Conservation (phyloP, 1,284 basidiomycete genomes). For the Fomitopsis betulina region DNA sequence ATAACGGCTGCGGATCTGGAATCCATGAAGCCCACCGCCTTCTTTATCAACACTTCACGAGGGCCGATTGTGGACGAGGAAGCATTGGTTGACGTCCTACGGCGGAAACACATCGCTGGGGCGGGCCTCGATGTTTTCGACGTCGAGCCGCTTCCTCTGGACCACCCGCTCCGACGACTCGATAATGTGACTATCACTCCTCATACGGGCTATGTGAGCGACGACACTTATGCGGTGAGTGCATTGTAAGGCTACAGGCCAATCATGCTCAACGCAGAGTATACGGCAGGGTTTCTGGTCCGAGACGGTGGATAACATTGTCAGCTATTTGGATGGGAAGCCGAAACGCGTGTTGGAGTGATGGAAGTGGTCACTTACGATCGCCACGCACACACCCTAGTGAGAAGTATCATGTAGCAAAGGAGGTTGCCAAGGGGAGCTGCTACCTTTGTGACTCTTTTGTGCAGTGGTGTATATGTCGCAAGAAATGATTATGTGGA, state of each 20-base stretch:
- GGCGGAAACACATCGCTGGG: slow-evolving; percentile 44
- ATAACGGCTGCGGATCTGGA: slow-evolving; percentile 43
- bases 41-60: slow-evolving; percentile 61
- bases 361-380: too few species aligned
- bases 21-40: slow-evolving; percentile 48
- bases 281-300: slow-evolving; percentile 28
- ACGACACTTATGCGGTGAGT: slow-evolving; percentile 44
- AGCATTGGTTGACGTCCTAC: slow-evolving; percentile 45
- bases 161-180: slow-evolving; percentile 47
- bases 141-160: slow-evolving; percentile 53
- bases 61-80: slow-evolving; percentile 57
- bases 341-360: slow-evolving; percentile 22
- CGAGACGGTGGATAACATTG: slow-evolving; percentile 49
- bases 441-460: too few species aligned
- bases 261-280: not conserved
- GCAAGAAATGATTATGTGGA: too few species aligned
- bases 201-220: slow-evolving; percentile 55
- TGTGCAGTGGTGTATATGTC: too few species aligned
- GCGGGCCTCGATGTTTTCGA: slow-evolving; percentile 62
- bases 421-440: too few species aligned
- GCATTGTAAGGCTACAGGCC: not conserved
- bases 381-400: too few species aligned
- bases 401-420: too few species aligned
- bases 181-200: slow-evolving; percentile 55
- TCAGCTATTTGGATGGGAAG: slow-evolving; percentile 39